Evolutionary conservation across 805 yeast genomes (phyloP).

Genomic region (Zygosaccharomyces kombuchaensis): DNA sequence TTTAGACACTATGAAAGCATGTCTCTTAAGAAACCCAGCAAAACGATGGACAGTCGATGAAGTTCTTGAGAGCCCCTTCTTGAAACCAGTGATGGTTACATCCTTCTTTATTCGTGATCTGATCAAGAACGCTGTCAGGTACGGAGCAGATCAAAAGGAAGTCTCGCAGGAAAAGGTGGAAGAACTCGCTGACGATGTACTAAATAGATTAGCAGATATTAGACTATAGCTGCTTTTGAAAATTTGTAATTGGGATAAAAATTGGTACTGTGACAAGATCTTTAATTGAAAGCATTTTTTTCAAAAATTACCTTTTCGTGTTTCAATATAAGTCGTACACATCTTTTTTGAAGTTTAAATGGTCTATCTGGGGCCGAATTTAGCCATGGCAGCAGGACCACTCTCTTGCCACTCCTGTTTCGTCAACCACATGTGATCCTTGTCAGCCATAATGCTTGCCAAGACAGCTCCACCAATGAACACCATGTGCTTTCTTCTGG

Average conservation of each 20-base stretch:
- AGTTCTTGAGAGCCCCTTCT: conserved; percentile 57
- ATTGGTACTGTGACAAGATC: not conserved
- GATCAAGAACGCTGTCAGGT: conserved; percentile 70
- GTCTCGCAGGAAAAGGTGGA: conserved; percentile 42
- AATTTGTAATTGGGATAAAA: not conserved
- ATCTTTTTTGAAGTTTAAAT: not conserved
- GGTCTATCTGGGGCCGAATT: conserved; percentile 82
- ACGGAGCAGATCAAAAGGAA: conserved; percentile 52
- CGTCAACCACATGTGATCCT: conserved; percentile 96
- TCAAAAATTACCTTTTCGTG: not conserved
- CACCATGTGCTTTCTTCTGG: conserved; percentile 98
- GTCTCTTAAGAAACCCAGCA: conserved; percentile 66
- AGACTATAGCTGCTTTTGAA: conserved; percentile 16
- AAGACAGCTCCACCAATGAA: conserved; percentile 97
- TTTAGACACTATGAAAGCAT: conserved; percentile 64
- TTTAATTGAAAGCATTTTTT: not conserved
- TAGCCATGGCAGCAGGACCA: conserved; percentile 77
- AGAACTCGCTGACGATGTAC: conserved; percentile 51
- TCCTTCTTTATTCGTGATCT: conserved; percentile 62
- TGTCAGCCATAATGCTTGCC: conserved; percentile 97
- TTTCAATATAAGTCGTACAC: not conserved
- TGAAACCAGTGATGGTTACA: conserved; percentile 71
- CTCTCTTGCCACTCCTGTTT: conserved; percentile 98
- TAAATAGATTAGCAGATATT: conserved; percentile 42
- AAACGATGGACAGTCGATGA: conserved; percentile 62